Base-by-base conservation (phyloP, 2,329 filamentous ascomycete species). In the Colletotrichum shisoi region DNA sequence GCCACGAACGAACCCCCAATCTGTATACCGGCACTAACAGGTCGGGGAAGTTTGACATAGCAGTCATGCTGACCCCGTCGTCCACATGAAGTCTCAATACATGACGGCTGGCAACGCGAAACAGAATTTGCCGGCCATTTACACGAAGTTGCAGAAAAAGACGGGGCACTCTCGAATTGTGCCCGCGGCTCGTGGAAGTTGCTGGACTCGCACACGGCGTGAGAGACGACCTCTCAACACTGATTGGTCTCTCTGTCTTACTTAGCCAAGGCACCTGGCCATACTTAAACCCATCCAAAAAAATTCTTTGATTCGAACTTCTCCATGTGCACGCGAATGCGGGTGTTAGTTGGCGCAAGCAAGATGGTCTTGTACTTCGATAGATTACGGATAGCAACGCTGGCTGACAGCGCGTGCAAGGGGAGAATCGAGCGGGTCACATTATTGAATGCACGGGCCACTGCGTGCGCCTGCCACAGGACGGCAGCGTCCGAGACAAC, bases 401-500 rank as follows among this genome's bases (percentile, higher is more conserved):
- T 34, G 19, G 42, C 27, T 39, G n/a, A 21, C n/a, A 57, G 31
- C 34, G 8, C 12, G 39, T 11, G 24, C 39, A 46, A 34, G 46
- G 19, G 24, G 21, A 40, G 24, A 57, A 27, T 45, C 48, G 45
- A 59, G 54, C 39, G 46, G 39, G 54, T 39, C 27, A 34, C 46
- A 5, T 34, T 11, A 40, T 65, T 37, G 15, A 40, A 19, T 64
- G 49, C 61, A 63, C 59, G 31, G 40, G 42, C 34, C 51, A 27
- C 13, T 12, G 19, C 4, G 39, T 31, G 45, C 24, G 21, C 40
- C 34, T 49, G 57, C 48, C 19, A 49, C 39, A 39, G 40, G 60
- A 48, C 61, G 53, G 60, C 34, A 64, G 15, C 40, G 61, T 37
- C 64, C 64, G 64, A 39, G 48, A 54, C 24, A 19, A 21, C 53